These are phyloP conservation scores for Arthrobotrys megalospora DNA, from an alignment of 2,329 filamentous ascomycete species.

Conservation along the genomic window DNA sequence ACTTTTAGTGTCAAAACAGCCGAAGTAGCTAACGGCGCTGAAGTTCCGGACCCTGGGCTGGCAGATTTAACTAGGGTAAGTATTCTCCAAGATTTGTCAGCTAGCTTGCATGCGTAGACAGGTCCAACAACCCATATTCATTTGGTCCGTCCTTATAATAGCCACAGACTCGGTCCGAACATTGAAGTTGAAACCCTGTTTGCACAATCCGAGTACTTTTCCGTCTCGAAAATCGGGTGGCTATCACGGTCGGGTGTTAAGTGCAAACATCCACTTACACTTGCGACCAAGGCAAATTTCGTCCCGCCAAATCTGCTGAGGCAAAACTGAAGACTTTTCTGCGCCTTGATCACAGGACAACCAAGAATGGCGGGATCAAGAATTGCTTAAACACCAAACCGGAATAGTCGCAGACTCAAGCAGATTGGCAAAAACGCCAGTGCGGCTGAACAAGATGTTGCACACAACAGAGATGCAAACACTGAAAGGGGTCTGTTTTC, in stretches of 20 bases:
- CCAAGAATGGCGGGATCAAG: constrained; percentile 21
- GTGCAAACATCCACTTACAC: too few relatives aligned
- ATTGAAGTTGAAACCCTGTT: too few relatives aligned
- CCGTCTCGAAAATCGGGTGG: too few relatives aligned
- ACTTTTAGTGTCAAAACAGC: background rate
- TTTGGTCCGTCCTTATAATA: too few relatives aligned
- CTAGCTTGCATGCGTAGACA: too few relatives aligned
- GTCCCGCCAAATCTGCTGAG: background rate
- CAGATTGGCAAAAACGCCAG: constrained; percentile 39
- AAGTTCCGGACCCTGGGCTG: too few relatives aligned
- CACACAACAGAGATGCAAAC: constrained; percentile 40
- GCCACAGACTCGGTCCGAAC: too few relatives aligned
- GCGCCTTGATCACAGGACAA: constrained; percentile 22
- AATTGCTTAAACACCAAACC: constrained; percentile 17
- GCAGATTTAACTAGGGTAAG: too few relatives aligned
- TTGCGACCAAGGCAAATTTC: background rate
- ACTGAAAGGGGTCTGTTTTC: constrained; percentile 54
- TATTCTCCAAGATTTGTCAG: too few relatives aligned
- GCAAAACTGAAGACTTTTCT: background rate
- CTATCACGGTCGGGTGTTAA: too few relatives aligned
- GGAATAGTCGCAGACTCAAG: background rate
- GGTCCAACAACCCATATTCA: too few relatives aligned
- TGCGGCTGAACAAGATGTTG: constrained; percentile 53
- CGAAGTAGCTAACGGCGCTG: background rate
- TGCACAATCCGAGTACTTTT: too few relatives aligned